Evolutionary conservation across 176 grass and related monocot genomes (phyloP).

Genomic region (Hordeum vulgare): MorexV3_pseudomolecules_assembly NC_058522.1:353058693-353059192

Average conservation of each 20-base stretch:
- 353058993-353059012: background rate
- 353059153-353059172: background rate
- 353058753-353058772: no score
- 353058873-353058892: background rate
- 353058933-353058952: background rate
- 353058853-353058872: background rate
- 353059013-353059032: background rate
- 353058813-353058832: background rate
- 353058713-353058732: no score
- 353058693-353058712: no score
- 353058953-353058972: background rate
- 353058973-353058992: background rate
- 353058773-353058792: no score
- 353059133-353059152: background rate
- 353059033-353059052: background rate
- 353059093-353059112: background rate
- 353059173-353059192: background rate
- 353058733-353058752: no score
- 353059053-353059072: background rate
- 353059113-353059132: background rate
- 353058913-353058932: background rate
- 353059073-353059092: background rate
- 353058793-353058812: background rate
- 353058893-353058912: background rate
- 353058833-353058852: background rate